Conservation (phyloP, 176 grass and related monocot genomes). For the Cenchrus americanus region DNA sequence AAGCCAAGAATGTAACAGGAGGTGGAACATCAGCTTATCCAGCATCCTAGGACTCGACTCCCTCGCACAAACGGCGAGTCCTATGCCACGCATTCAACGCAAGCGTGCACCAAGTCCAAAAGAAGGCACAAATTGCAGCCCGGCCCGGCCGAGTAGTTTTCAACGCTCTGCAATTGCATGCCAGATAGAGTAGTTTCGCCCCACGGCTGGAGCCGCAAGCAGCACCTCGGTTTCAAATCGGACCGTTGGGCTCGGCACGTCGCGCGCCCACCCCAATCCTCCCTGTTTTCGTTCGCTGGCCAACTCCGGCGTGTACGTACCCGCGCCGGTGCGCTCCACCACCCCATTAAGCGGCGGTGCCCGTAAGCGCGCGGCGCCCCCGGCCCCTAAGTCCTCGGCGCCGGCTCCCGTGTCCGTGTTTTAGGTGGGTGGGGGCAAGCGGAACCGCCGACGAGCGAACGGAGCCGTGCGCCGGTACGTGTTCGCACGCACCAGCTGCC, state of each 20-base stretch:
- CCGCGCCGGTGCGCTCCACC: not conserved
- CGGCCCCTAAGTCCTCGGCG: not conserved
- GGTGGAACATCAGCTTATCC: not conserved
- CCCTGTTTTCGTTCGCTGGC: not conserved
- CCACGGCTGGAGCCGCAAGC: not conserved
- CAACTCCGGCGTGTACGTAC: not conserved
- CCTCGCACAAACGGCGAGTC: not conserved
- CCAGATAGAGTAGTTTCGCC: not conserved
- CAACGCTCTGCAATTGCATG: not conserved
- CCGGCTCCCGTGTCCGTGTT: conserved; percentile 12
- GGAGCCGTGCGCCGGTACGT: conserved; percentile 18
- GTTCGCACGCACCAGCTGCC: conserved; percentile 37
- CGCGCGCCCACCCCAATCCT: not conserved
- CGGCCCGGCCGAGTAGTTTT: too few relatives aligned
- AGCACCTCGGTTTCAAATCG: not conserved
- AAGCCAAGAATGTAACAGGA: conserved; percentile 47
- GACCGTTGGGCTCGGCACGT: conserved; percentile 23
- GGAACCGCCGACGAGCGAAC: conserved; percentile 28
- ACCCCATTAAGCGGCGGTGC: not conserved
- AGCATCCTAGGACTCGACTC: not conserved
- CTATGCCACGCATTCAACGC: conserved; percentile 23
- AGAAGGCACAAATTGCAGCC: conserved; percentile 27
- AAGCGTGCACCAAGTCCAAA: conserved; percentile 39
- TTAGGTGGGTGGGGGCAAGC: conserved; percentile 25
- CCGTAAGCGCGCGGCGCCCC: not conserved